Evolutionary conservation across 345 rosid species (phyloP), one percentile per base, ranked within the genome.

Genomic region (Eucalyptus sideroxylon): DNA sequence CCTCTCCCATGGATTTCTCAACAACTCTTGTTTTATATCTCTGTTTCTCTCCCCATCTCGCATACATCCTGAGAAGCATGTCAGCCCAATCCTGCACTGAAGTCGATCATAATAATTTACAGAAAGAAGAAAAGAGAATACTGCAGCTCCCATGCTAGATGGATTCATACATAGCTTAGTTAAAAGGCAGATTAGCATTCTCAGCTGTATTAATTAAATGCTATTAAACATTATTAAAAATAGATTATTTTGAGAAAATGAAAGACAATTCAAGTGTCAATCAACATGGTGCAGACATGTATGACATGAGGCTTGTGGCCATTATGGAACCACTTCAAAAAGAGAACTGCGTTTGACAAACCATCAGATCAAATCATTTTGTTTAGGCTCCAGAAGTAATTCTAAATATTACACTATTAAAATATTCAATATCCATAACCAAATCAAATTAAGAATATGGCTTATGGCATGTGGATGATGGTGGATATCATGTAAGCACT

Each of bases 1-100:
- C 99, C 90, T 98, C 99, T 91, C 99, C 99, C 65, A 92, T 87
- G 24, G 99, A 98, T 93, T 93, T 97, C 91, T 97, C 99, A 92
- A 97, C 99, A 40, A 98, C 94, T 89, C 93, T 95, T 44, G 96
- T 93, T 94, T 95, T 97, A 91, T 98, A 97, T 81, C 94, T 86
- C 86, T 96, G 99, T 91, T 97, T 98, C 95, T 98, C 99, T 90
- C 97, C 99, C 99, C 99, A 98, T 90, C 99, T 98, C 92, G 93
- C 86, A 88, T 97, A 98, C 99, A 98, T 98, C 93, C 99, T 94
- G 86, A 96, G 98, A 92, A 98, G 95, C 98, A 98, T 98, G 90
- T 97, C 99, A 55, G 99, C 98, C 99, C 99, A 98, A 92, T 98
- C 99, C 98, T 98, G 98, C 95, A 92, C 97, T 98, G 98, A 91